A percentile compares a stretch with the other conserved stretches of the same genome.
These are phyloP conservation scores for Volutella citrinella DNA, from an alignment of 2,329 filamentous ascomycete genomes.

Conservation along the genomic window DNA sequence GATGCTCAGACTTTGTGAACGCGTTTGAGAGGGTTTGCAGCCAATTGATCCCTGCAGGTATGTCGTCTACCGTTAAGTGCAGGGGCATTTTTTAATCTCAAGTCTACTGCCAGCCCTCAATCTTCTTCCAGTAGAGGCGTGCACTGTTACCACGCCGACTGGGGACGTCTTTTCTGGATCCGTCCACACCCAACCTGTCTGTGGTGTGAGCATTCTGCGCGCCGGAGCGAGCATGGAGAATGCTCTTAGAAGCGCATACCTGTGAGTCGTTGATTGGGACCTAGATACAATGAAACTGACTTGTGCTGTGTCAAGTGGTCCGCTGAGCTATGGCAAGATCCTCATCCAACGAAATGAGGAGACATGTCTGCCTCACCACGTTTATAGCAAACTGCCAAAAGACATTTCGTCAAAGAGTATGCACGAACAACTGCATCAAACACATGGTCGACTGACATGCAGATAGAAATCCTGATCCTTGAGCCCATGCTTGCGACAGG, in stretches of 20 bases:
- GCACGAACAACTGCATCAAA: not conserved
- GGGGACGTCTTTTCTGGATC: constrained; percentile 7
- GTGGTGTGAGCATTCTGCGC: constrained; percentile 31
- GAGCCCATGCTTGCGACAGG: constrained; percentile 25
- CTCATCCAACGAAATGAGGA: constrained; percentile 32
- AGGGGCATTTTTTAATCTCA: not conserved
- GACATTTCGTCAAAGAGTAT: constrained; percentile 14
- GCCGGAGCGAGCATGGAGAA: constrained; percentile 31
- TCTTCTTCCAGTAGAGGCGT: constrained; percentile 7
- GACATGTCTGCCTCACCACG: constrained; percentile 24
- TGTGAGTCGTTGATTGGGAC: constrained; percentile 13
- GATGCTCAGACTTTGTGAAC: constrained; percentile 8
- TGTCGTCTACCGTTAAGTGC: not conserved
- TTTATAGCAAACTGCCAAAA: constrained; percentile 29
- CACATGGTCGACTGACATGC: not conserved
- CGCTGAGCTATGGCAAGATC: constrained; percentile 30
- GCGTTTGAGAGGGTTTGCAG: constrained; percentile 11
- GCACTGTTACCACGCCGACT: constrained; percentile 12
- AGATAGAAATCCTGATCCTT: constrained; percentile 16
- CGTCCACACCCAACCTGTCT: constrained; percentile 15
- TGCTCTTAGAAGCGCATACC: constrained; percentile 24
- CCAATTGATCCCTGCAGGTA: constrained; percentile 13
- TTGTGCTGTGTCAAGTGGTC: constrained; percentile 14
- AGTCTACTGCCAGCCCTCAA: constrained; percentile 7
- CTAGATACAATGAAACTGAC: not conserved